These are phyloP conservation scores for Penicillium thymicola DNA, from an alignment of 2,329 filamentous ascomycete species.

Conservation along the genomic window DNA sequence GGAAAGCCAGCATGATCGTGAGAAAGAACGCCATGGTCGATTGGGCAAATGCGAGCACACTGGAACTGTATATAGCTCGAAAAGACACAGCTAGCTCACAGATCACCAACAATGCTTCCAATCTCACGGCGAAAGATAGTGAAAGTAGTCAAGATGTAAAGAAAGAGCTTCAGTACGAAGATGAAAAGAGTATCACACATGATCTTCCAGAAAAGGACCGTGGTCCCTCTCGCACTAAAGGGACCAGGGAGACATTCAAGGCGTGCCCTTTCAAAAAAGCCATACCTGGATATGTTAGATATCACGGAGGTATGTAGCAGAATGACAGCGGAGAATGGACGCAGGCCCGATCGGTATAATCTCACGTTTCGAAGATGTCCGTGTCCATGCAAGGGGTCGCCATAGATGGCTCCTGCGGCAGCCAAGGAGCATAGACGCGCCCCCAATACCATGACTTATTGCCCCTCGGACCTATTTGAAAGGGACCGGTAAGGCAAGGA, in stretches of 20 bases:
- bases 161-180: conserved; percentile 15
- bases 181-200: conserved; percentile 19
- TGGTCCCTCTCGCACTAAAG: conserved; percentile 30
- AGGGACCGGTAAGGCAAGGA: conserved; percentile 19
- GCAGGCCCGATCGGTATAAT: conserved; percentile 19
- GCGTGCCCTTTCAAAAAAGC: conserved; percentile 35
- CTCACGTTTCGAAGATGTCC: conserved; percentile 33
- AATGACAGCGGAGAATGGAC: conserved; percentile 28
- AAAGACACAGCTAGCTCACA: conserved; percentile 16
- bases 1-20: conserved; percentile 25
- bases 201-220: conserved; percentile 21
- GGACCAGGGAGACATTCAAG: conserved; percentile 34
- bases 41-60: conserved; percentile 16
- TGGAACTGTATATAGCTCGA: conserved; percentile 11
- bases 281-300: conserved; percentile 41
- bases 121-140: conserved; percentile 3
- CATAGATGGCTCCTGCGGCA: conserved; percentile 11
- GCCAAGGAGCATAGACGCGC: conserved; percentile 21
- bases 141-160: conserved; percentile 9
- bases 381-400: conserved; percentile 34
- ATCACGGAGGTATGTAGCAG: conserved; percentile 37
- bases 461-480: conserved; percentile 21
- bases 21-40: conserved; percentile 29
- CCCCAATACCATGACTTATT: conserved; percentile 23
- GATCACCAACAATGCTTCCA: conserved; percentile 4